Base-by-base conservation (phyloP, 192 early-diverging fungal species). In the Umbelopsis sp. region DNA sequence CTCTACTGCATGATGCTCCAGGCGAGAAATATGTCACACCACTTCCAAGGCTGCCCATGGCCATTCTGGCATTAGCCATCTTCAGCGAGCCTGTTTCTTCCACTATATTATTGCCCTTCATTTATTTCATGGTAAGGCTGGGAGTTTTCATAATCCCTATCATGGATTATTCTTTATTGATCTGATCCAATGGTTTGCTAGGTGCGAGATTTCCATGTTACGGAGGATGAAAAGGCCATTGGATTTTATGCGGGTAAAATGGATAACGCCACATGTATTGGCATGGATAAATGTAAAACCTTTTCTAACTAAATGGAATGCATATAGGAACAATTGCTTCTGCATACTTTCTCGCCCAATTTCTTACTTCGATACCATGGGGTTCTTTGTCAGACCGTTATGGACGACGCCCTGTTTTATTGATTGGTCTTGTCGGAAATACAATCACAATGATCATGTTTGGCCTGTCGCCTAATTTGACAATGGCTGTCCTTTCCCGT, bases 171-270 rank as follows among this genome's bases (percentile, higher is more conserved):
- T 24, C 22, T 32, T 29, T 22, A 11, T 29, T 66, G 22, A 44
- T n/a, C 22, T 45, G 38, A 43, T 49, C 69, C n/a, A 11, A 41
- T n/a, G 38, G 0, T 41, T 41, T 6, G 12, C 12, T n/a, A 72
- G 86, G 83, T 91, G 8, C 83, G 82, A 6, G 92, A 91, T 68
- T 95, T 94, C 69, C 77, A 87, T 65, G 77, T 92, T 0, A 86
- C 87, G 17, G 85, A 87, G 22, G 83, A 87, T 68, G 89, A 93
- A 66, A 89, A 93, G 41, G 88, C 92, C 31, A 87, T 96, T 66
- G 95, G 93, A 9, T 91, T 87, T 75, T 97, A 94, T 77, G 91
- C 89, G 47, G 92, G 92, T 22, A 80, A 88, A 70, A 88, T 91
- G 24, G 76, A 80, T 81, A 87, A 77, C 47, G 14, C 21, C 45